Evolutionary conservation across 2,329 filamentous ascomycete genomes (phyloP).

Genomic region (Penicillium frequentans): DNA sequence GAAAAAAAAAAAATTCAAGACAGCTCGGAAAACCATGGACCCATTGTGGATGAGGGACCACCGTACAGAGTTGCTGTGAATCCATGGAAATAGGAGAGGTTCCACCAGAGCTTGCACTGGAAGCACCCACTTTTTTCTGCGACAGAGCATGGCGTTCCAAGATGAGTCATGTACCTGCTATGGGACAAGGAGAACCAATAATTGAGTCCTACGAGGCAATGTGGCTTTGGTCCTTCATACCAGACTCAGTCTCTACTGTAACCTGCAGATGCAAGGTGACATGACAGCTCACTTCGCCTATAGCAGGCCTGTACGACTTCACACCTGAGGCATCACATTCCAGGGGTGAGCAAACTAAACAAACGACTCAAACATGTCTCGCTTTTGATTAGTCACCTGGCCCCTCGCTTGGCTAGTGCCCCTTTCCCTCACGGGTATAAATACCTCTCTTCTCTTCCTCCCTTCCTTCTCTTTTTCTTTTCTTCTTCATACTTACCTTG

Average conservation of each 20-base stretch:
- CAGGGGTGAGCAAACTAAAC: neutral
- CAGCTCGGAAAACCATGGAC: neutral
- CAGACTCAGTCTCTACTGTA: neutral
- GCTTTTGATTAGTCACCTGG: slow-evolving; percentile 13
- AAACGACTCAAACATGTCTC: neutral
- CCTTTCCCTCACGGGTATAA: slow-evolving; percentile 27
- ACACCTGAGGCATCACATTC: neutral
- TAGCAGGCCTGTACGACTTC: neutral
- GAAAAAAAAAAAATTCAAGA: neutral
- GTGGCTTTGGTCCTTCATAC: slow-evolving; percentile 1
- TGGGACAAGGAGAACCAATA: slow-evolving; percentile 17
- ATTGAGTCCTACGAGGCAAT: slow-evolving; percentile 13
- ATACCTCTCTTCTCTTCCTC: slow-evolving; percentile 16
- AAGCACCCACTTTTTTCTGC: slow-evolving; percentile 10
- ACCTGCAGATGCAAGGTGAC: slow-evolving; percentile 13
- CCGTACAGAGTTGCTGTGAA: slow-evolving; percentile 8
- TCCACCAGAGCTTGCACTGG: slow-evolving; percentile 23
- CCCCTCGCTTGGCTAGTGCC: neutral
- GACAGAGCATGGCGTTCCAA: neutral
- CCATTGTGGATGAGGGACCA: slow-evolving; percentile 5
- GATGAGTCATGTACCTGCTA: neutral
- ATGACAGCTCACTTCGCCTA: slow-evolving; percentile 6
- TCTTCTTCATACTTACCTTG: slow-evolving; percentile 55
- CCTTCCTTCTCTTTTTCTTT: slow-evolving; percentile 38
- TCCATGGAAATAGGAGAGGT: slow-evolving; percentile 18